Conservation (phyloP, 768 basidiomycete species). For the Hortiboletus campestris region DNA sequence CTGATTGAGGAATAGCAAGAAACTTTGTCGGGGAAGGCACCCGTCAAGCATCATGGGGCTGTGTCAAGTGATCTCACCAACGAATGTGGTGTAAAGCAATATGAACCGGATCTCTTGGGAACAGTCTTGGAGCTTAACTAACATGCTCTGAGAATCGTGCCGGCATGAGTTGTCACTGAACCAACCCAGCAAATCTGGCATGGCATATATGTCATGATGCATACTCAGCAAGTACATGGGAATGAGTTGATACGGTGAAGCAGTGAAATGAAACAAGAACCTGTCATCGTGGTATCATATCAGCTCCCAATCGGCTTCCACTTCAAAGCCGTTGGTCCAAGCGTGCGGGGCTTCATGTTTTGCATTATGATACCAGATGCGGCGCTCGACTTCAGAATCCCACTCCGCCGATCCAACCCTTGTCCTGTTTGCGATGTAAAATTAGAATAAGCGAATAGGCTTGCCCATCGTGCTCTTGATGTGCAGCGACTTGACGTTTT, state of each 20-base stretch:
- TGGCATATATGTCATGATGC: conserved; percentile 10
- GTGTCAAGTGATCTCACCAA: conserved; percentile 7
- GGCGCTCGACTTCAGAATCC: conserved; percentile 17
- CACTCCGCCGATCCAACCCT: conserved; percentile 14
- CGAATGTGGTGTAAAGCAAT: neutral
- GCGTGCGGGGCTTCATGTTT: conserved; percentile 97
- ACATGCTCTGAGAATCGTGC: conserved; percentile 5
- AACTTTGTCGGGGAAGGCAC: conserved; percentile 19
- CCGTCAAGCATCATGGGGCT: conserved; percentile 13
- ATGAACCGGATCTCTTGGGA: conserved; percentile 4
- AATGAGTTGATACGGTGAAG: conserved; percentile 15
- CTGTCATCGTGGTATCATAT: conserved; percentile 39
- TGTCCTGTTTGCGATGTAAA: neutral
- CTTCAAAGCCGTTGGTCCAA: conserved; percentile 86
- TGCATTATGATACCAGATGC: conserved; percentile 63
- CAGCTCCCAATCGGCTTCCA: conserved; percentile 90
- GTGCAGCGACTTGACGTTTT: conserved; percentile 98
- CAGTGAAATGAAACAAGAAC: conserved; percentile 17
- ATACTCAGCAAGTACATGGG: conserved; percentile 21
- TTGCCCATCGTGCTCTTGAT: conserved; percentile 99
- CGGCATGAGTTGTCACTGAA: conserved; percentile 7
- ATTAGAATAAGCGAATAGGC: conserved; percentile 89
- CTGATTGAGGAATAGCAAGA: conserved; percentile 22
- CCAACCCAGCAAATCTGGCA: conserved; percentile 6
- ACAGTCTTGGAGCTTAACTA: neutral